These are phyloP conservation scores for Astragalus membranaceus DNA, from an alignment of 306 rosid genomes.

Conservation along the genomic window DNA sequence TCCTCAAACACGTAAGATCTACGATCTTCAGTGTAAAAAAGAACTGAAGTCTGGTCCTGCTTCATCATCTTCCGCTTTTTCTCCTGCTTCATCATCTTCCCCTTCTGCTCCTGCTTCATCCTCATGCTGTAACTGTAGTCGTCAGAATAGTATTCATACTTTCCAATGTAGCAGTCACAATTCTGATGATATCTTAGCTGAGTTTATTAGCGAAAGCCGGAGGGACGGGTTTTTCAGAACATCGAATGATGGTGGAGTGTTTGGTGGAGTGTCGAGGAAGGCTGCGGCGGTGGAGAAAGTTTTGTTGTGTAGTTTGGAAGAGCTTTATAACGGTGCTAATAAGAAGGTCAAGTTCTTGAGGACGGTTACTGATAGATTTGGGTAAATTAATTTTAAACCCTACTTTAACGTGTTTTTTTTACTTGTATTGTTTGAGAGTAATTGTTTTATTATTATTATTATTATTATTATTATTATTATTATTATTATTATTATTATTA, in stretches of 20 bases:
- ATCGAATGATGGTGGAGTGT: constrained; percentile 30
- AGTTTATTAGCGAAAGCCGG: constrained; percentile 57
- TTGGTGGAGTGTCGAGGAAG: constrained; percentile 41
- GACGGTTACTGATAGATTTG: constrained; percentile 48
- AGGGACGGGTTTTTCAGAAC: constrained; percentile 52
- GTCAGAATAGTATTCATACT: constrained; percentile 32
- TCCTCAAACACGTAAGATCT: constrained; percentile 91
- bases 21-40: constrained; percentile 83
- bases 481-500: no score
- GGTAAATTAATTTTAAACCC: constrained; percentile 42
- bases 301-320: constrained; percentile 81
- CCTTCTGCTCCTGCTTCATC: constrained; percentile 19
- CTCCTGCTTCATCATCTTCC: neutral
- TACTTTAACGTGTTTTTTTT: constrained; percentile 1
- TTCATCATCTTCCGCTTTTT: constrained; percentile 39
- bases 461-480: no score
- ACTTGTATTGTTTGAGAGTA: neutral
- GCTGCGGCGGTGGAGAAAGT: constrained; percentile 59
- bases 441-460: no score
- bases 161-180: constrained; percentile 54
- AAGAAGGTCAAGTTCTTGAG: constrained; percentile 92
- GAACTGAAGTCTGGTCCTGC: constrained; percentile 76
- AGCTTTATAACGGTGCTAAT: constrained; percentile 65
- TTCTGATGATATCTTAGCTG: constrained; percentile 71
- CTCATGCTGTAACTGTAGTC: constrained; percentile 21